Percentiles rank a stretch among this genome's conserved stretches.
Evolutionary conservation across 2,329 filamentous ascomycete species (phyloP).

Genomic region (Malbranchea cinnamomea): DNA sequence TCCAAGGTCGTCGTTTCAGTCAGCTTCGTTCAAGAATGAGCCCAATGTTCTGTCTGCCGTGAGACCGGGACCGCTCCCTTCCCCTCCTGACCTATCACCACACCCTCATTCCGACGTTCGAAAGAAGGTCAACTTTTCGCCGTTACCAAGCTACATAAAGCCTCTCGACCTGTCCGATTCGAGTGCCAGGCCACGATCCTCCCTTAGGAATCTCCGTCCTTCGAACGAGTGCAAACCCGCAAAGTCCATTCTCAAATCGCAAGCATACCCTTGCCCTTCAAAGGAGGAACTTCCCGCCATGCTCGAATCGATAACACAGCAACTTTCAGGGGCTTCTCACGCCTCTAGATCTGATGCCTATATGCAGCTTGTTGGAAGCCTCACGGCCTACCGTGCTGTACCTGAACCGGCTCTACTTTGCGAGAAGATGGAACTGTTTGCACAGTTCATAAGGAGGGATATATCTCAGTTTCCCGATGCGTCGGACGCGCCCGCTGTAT

Average conservation of each 20-base stretch:
- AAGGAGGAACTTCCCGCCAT: conserved; percentile 59
- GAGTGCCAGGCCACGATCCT: conserved; percentile 22
- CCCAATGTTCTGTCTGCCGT: no score
- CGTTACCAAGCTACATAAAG: conserved; percentile 41
- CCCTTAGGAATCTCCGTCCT: conserved; percentile 33
- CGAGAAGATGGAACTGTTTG: conserved; percentile 61
- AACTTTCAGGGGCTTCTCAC: conserved; percentile 60
- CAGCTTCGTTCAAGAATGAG: conserved; percentile 10
- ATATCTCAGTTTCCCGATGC: conserved; percentile 46
- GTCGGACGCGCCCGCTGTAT: conserved; percentile 44
- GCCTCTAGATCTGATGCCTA: conserved; percentile 73
- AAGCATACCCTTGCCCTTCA: conserved; percentile 30
- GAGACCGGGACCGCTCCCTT: no score
- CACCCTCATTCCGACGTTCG: conserved; percentile 23
- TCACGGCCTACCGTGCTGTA: conserved; percentile 70
- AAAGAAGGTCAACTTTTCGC: conserved; percentile 49
- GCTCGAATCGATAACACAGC: conserved; percentile 70
- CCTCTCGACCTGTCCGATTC: conserved; percentile 21
- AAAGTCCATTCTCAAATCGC: conserved; percentile 72
- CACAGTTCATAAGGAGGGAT: conserved; percentile 74
- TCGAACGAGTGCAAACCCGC: conserved; percentile 39
- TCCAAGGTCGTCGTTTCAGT: conserved; percentile 27
- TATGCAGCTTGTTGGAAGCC: conserved; percentile 55
- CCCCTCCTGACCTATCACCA: conserved; percentile 13
- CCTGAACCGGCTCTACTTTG: conserved; percentile 59